Conservation (phyloP, 2,329 filamentous ascomycete genomes). For the Botryosphaeria dothidea region DNA sequence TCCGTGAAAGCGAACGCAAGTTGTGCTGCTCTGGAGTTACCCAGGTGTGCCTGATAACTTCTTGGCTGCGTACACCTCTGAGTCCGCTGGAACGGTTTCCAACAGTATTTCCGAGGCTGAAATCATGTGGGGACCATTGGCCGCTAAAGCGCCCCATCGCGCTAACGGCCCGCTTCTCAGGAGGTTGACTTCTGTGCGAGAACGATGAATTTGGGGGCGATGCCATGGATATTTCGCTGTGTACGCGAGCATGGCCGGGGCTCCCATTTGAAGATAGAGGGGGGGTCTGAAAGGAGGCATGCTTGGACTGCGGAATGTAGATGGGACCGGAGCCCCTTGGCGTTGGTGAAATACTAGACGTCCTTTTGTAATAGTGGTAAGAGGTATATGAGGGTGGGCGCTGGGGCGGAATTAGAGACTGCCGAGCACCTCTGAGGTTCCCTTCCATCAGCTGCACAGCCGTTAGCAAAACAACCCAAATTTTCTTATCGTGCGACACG, state of each 20-base stretch:
- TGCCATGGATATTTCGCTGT: constrained; percentile 44
- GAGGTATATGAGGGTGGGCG: constrained; percentile 31
- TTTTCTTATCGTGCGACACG: constrained; percentile 35
- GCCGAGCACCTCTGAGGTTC: constrained; percentile 78
- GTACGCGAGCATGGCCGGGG: constrained; percentile 39
- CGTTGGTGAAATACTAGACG: constrained; percentile 34
- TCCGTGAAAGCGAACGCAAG: constrained; percentile 21
- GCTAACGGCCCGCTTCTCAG: constrained; percentile 40
- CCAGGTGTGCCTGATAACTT: constrained; percentile 36
- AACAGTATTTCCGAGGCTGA: constrained; percentile 22
- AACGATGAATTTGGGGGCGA: constrained; percentile 29
- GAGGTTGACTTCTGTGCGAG: constrained; percentile 19
- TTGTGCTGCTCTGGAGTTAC: neutral
- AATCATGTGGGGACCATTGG: constrained; percentile 33
- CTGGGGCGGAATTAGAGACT: constrained; percentile 60
- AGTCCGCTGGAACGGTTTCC: constrained; percentile 23
- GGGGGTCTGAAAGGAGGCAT: constrained; percentile 22
- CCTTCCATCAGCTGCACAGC: constrained; percentile 80
- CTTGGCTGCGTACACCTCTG: constrained; percentile 41
- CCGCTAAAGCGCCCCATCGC: constrained; percentile 39
- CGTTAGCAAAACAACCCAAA: constrained; percentile 27
- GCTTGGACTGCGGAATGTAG: constrained; percentile 13
- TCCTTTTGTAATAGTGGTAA: constrained; percentile 43
- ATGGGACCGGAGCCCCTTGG: constrained; percentile 28
- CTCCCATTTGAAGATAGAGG: constrained; percentile 33